Evolutionary conservation across 768 basidiomycete species (phyloP), one percentile per base, ranked within the genome.

Genomic region (Tulasnella sp.): DNA sequence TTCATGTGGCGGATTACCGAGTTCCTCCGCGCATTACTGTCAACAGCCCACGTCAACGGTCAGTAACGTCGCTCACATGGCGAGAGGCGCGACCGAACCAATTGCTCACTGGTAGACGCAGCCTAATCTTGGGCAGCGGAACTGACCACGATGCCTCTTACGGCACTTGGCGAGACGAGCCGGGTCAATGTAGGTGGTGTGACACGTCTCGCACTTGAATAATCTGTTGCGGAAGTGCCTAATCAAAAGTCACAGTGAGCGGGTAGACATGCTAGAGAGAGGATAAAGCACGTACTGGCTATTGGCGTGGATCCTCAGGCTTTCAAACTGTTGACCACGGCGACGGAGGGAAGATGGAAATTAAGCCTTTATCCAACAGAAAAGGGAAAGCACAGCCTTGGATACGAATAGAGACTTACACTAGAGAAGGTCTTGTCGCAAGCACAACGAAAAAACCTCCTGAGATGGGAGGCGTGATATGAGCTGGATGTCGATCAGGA

Each of bases 61-160:
- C 37, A 40, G 71, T 5, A 40, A 40, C 6, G 37, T n/a, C 4
- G 39, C 15, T 72, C 44, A 20, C 13, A 26, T 0, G 39, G 9
- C 71, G 39, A 72, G 37, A 46, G 29, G n/a, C 37, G n/a, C 39
- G 44, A 42, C 39, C 61, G 29, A 9, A 35, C 15, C 32, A 5
- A 9, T 29, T 23, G 44, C 71, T 72, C 39, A 72, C 71, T 40
- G 44, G 18, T 72, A 72, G 5, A 15, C 7, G 71, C 71, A 72
- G 11, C 44, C 39, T n/a, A 5, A 0, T 26, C 32, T 39, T 4
- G 71, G 71, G 71, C 71, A 72, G 39, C 71, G 71, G 71, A 72
- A 72, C 20, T 72, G 71, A 26, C 71, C 71, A 26, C 71, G 39
- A 46, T 72, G 71, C 20, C 71, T 13, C 71, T 72, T 72, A 2